Conservation (phyloP, 1,284 basidiomycete species). For the Leccinum fallax region DNA sequence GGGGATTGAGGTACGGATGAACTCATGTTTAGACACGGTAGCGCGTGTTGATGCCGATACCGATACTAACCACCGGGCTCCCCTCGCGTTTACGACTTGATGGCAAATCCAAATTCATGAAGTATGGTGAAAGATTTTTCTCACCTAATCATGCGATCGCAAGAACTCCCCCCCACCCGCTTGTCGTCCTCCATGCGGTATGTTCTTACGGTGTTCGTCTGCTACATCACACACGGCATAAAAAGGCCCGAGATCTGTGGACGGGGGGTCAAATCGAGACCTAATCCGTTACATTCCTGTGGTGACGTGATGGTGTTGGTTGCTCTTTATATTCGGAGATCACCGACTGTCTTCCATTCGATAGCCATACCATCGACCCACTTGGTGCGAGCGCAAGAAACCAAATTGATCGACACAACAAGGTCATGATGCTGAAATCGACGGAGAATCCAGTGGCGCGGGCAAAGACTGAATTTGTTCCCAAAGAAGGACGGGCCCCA, state of each 20-base stretch:
- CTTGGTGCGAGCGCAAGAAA: not conserved
- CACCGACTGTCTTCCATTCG: slow-evolving; percentile 11
- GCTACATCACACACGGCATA: not conserved
- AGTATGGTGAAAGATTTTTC: not conserved
- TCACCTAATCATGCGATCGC: slow-evolving; percentile 10
- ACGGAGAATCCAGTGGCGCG: slow-evolving; percentile 5
- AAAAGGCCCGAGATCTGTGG: slow-evolving; percentile 12
- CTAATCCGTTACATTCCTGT: not conserved
- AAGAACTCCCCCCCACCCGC: not conserved
- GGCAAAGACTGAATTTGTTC: not conserved
- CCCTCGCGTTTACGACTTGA: not conserved
- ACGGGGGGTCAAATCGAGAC: not conserved
- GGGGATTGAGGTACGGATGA: slow-evolving; percentile 1
- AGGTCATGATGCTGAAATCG: not conserved
- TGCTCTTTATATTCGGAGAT: not conserved
- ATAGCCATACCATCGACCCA: not conserved
- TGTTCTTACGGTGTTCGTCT: not conserved
- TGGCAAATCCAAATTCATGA: slow-evolving; percentile 7
- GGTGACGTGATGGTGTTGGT: not conserved
- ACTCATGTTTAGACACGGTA: not conserved
- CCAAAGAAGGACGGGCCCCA: not conserved
- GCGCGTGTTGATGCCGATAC: slow-evolving; percentile 14
- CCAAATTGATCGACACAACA: not conserved
- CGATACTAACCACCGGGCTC: slow-evolving; percentile 1
- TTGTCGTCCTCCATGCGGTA: slow-evolving; percentile 10